Base-by-base conservation (phyloP, 2,329 filamentous ascomycete species). In the Coniochaeta sp. region DNA sequence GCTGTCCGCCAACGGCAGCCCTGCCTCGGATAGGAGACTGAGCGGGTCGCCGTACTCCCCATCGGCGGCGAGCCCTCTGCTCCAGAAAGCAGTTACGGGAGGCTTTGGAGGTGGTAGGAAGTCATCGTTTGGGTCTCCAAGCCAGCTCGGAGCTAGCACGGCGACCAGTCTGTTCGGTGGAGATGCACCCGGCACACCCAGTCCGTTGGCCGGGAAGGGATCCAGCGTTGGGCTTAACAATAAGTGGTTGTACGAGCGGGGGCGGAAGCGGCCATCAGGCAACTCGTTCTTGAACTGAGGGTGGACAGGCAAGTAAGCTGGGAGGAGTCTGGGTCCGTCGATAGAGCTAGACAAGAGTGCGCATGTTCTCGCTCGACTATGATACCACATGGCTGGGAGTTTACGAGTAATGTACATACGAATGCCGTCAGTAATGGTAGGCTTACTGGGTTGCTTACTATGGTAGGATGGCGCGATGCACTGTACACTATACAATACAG, bases 181-280 rank as follows among this genome's bases (percentile, higher is more conserved):
- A n/a, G 76, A 75, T 1, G 28, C 1, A 8, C 85, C 88, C 1
- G 80, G 82, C 16, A 88, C 88, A 19, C 89, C 90, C 1, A 93
- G 87, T 64, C 89, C 90, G 0, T 76, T 76, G 6, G 75, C 79
- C 6, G 81, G 82, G 40, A 91, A 89, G 76, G 83, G 86, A 60
- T 87, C 88, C 47, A 92, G 85, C 65, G 85, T 96, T 58, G 86
- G 87, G 0, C 70, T 97, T 70, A 97, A 93, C 74, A 96, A 87
- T 77, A 96, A 95, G 76, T 98, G 93, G 93, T 74, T 97, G 62
- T 98, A 96, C 70, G 91, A 97, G 74, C 90, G 87, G 75, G 89
- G 89, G 67, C 78, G 86, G 71, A 72, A 86, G 71, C 76, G 81
- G 66, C 24, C 22, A 22, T 78, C 80, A 58, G 72, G 77, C 12